Conservation (phyloP, 208 protist genomes). For the Wallacemonas sp. region DNA sequence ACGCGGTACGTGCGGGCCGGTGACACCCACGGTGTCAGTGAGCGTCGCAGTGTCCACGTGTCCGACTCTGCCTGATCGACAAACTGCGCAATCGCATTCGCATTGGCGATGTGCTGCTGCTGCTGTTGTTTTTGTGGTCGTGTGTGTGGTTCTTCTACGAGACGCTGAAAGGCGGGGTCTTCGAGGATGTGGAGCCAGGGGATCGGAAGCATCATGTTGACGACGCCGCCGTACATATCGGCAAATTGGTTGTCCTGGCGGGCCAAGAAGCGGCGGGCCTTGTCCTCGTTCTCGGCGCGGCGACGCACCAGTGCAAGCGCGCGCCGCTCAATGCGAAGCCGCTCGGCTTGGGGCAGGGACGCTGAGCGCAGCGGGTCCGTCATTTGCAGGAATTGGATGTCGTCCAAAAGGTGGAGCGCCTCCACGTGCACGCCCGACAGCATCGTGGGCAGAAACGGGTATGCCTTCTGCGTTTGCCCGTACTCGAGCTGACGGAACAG, state of each 20-base stretch:
- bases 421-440: conserved; percentile 52
- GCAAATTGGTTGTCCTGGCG: conserved; percentile 40
- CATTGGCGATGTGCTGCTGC: too few species aligned
- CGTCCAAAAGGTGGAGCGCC: conserved; percentile 46
- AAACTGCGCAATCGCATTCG: conserved; percentile 20
- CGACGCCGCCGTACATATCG: conserved; percentile 23
- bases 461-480: conserved; percentile 44
- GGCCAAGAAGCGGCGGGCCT: conserved; percentile 36
- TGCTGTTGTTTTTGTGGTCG: conserved; percentile 4
- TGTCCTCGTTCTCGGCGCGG: conserved; percentile 30
- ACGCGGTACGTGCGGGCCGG: not conserved
- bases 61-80: conserved; percentile 38
- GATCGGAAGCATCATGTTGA: conserved; percentile 61
- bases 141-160: conserved; percentile 29
- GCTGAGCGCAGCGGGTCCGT: conserved; percentile 16
- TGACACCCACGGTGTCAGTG: conserved; percentile 28
- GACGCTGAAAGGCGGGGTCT: conserved; percentile 39
- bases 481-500: conserved; percentile 52
- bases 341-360: conserved; percentile 3
- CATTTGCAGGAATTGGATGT: conserved; percentile 46
- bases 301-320: conserved; percentile 42
- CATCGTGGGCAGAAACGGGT: conserved; percentile 56
- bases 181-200: conserved; percentile 55
- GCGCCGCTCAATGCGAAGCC: conserved; percentile 28
- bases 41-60: conserved; percentile 38